Base-by-base conservation (phyloP, 192 early-diverging fungal genomes). In the Gaertneriomyces semiglobifer region DNA sequence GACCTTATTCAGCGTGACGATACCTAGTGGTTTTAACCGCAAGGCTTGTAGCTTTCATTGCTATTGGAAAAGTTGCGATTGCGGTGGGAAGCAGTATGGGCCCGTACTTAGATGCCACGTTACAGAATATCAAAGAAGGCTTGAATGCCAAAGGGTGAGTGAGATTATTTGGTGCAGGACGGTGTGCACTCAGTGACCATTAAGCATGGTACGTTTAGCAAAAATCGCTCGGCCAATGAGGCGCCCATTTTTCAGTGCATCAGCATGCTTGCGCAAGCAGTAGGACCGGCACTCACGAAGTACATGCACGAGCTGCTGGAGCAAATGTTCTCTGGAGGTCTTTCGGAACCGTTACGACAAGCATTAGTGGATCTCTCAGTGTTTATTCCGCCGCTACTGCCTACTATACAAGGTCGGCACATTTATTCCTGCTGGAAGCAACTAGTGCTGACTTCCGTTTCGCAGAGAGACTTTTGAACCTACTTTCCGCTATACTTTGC, bases 281-380 rank as follows among this genome's bases (percentile, higher is more conserved):
- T 98, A 57, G 91, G 93, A n/a, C 92, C 90, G 43, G 91, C 89
- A 5, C 76, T 96, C 52, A 93, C 90, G 0, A 91, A 90, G 61
- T 84, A 94, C 69, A 83, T 96, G 83, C 88, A 90, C 56, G 92
- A 91, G 20, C 69, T 97, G 14, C 66, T 97, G 51, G 93, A 96
- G 60, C 77, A 92, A 58, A 95, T 98, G 91, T 96, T 98, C 65
- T 83, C 88, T 3, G 83, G 86, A 14, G 95, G 95, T 18, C 76
- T 98, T 43, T 93, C 84, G 63, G 86, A 92, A 53, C 78, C 88
- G 40, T 74, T 98, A 54, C 85, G 87, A n/a, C 78, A 88, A 52
- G 89, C 94, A 9, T 77, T 98, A 65, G 79, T 80, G 12, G 85
- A 93, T 47, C 74, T 98, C 41, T 88, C 89, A 60, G 81, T 77